Conservation (phyloP, 1,284 basidiomycete genomes). For the Melampsora americana region DNA sequence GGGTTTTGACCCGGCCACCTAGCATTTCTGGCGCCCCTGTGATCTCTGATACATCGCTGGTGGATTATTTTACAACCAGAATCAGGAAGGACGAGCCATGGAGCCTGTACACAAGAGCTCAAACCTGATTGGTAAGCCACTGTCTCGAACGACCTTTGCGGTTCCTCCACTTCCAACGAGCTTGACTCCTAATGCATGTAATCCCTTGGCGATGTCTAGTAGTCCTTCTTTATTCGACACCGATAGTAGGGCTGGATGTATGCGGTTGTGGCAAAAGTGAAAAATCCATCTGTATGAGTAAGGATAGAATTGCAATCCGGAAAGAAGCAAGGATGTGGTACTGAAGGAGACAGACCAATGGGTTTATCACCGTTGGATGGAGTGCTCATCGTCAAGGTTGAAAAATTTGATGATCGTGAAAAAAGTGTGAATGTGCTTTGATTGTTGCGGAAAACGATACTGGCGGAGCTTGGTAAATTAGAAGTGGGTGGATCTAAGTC, state of each 20-base stretch:
- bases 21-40: constrained; percentile 99
- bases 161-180: constrained; percentile 95
- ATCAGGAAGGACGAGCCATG: constrained; percentile 1
- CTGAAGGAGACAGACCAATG: constrained; percentile 12
- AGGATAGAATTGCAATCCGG: too few relatives aligned
- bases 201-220: constrained; percentile 79
- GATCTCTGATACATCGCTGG: constrained; percentile 92
- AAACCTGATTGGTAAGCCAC: constrained; percentile 83
- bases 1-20: constrained; percentile 94
- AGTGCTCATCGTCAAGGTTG: constrained; percentile 25
- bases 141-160: constrained; percentile 93
- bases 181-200: constrained; percentile 75
- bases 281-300: too few relatives aligned
- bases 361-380: constrained; percentile 42
- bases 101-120: constrained; percentile 52
- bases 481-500: too few relatives aligned
- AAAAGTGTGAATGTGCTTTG: too few relatives aligned
- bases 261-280: constrained; percentile 15
- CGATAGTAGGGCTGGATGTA: constrained; percentile 71
- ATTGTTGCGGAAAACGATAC: too few relatives aligned
- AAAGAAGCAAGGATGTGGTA: not conserved
- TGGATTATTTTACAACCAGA: constrained; percentile 9
- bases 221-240: constrained; percentile 96
- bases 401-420: not conserved
- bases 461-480: too few relatives aligned